phyloP scores from a whole-genome alignment of 257 asterid genomes.

The Leptodermis oblonga region DNA sequence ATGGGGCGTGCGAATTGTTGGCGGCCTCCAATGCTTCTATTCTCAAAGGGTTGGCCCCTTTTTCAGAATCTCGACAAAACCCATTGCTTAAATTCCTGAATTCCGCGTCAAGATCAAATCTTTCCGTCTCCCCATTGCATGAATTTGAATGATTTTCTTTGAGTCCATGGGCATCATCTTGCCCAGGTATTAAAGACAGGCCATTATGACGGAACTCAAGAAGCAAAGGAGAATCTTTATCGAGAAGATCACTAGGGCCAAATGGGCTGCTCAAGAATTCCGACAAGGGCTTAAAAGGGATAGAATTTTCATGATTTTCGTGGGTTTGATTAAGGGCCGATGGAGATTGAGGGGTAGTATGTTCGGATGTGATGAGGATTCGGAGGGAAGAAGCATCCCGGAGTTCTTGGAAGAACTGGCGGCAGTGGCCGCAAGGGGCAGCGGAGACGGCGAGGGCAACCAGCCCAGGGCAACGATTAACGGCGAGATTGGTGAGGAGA shows the following conservation, averaged over 20 bases:
- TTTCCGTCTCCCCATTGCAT: slow-evolving; percentile 30
- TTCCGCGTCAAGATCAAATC: slow-evolving; percentile 15
- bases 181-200: slow-evolving; percentile 14
- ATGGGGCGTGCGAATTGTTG: slow-evolving; percentile 75
- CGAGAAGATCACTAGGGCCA: slow-evolving; percentile 75
- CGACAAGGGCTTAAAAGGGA: slow-evolving; percentile 41
- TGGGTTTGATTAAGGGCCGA: not conserved
- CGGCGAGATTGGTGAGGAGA: slow-evolving; percentile 56
- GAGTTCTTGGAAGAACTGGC: slow-evolving; percentile 85
- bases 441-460: slow-evolving; percentile 71
- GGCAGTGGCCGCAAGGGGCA: slow-evolving; percentile 98
- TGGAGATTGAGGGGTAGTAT: not conserved
- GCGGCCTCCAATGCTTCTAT: slow-evolving; percentile 69
- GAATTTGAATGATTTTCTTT: slow-evolving; percentile 11
- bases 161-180: slow-evolving; percentile 19
- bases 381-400: slow-evolving; percentile 50
- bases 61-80: slow-evolving; percentile 17
- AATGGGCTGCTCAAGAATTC: slow-evolving; percentile 64
- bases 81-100: slow-evolving; percentile 33
- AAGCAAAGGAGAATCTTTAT: slow-evolving; percentile 53
- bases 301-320: slow-evolving; percentile 1
- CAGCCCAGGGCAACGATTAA: slow-evolving; percentile 55
- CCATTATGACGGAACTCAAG: slow-evolving; percentile 57
- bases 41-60: slow-evolving; percentile 26
- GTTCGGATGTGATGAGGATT: slow-evolving; percentile 40